A percentile compares a stretch with the other conserved stretches of the same genome.
Evolutionary conservation across 164 flowering plant genomes (phyloP).

Genomic region (Tinospora cordifolia): DNA sequence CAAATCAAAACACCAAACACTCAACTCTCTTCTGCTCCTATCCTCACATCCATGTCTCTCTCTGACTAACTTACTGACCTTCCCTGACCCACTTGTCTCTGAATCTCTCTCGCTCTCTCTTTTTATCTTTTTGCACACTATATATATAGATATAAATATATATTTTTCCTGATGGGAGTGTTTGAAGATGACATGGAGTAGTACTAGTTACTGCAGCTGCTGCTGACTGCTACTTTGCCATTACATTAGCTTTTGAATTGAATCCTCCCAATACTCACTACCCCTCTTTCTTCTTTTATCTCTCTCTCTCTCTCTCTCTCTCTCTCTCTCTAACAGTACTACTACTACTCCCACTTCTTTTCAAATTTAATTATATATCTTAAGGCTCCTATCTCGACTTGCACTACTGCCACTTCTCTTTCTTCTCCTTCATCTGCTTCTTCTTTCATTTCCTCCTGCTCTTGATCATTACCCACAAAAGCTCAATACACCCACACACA

Average conservation of each 20-base stretch:
- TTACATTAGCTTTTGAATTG: constrained; percentile 6
- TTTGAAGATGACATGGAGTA: constrained; percentile 4
- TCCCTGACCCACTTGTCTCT: neutral
- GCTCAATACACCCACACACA: too few relatives aligned
- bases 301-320: neutral
- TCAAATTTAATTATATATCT: too few relatives aligned
- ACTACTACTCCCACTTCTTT: neutral
- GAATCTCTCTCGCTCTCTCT: neutral
- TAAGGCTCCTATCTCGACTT: too few relatives aligned
- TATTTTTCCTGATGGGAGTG: neutral
- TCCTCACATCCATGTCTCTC: too few relatives aligned
- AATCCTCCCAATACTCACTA: neutral
- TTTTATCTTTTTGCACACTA: too few relatives aligned
- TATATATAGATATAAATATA: too few relatives aligned
- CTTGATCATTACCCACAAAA: too few relatives aligned
- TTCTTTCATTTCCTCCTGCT: too few relatives aligned
- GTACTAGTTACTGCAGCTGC: neutral
- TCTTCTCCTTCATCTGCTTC: neutral
- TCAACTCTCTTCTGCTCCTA: too few relatives aligned
- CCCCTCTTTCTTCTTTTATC: neutral
- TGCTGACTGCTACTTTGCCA: constrained; percentile 15
- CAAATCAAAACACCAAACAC: too few relatives aligned
- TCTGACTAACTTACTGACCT: neutral
- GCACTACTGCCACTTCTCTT: neutral
- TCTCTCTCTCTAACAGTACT: neutral